Percentiles rank a stretch among this genome's conserved stretches.
These are phyloP conservation scores for Diplotaxis tenuifolia DNA, from an alignment of 345 rosid species.

Conservation along the genomic window DNA sequence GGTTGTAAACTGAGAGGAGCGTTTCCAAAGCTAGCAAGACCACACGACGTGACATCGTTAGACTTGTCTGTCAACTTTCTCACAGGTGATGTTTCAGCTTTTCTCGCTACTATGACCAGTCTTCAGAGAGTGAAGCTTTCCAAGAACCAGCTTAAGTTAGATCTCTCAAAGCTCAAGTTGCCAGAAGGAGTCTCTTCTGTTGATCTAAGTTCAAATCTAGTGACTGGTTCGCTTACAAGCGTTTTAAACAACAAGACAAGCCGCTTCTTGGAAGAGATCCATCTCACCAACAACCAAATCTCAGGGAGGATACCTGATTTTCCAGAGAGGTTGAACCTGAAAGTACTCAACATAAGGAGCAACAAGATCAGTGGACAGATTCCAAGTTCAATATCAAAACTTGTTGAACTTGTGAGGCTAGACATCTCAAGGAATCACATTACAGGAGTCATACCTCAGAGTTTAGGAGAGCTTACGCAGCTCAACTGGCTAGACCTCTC, in stretches of 20 bases:
- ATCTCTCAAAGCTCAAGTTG: slow-evolving; percentile 53
- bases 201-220: slow-evolving; percentile 68
- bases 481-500: slow-evolving; percentile 88
- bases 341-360: slow-evolving; percentile 68
- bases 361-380: slow-evolving; percentile 71
- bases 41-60: slow-evolving; percentile 56
- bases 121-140: slow-evolving; percentile 70
- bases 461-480: slow-evolving; percentile 50
- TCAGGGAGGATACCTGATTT: slow-evolving; percentile 72
- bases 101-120: slow-evolving; percentile 55
- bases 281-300: slow-evolving; percentile 64
- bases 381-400: slow-evolving; percentile 75
- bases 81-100: slow-evolving; percentile 55
- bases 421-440: slow-evolving; percentile 76
- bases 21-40: slow-evolving; percentile 62
- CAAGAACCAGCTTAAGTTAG: slow-evolving; percentile 66
- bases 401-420: slow-evolving; percentile 56
- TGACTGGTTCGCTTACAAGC: slow-evolving; percentile 63
- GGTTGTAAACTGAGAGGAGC: slow-evolving; percentile 73
- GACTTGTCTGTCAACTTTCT: slow-evolving; percentile 76
- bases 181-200: slow-evolving; percentile 58
- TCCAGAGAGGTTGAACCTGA: slow-evolving; percentile 55
- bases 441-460: slow-evolving; percentile 63
- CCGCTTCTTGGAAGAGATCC: slow-evolving; percentile 62
- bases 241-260: slow-evolving; percentile 70